phyloP scores from a whole-genome alignment of 2,329 filamentous ascomycete species.

The Colletotrichum phormii region DNA sequence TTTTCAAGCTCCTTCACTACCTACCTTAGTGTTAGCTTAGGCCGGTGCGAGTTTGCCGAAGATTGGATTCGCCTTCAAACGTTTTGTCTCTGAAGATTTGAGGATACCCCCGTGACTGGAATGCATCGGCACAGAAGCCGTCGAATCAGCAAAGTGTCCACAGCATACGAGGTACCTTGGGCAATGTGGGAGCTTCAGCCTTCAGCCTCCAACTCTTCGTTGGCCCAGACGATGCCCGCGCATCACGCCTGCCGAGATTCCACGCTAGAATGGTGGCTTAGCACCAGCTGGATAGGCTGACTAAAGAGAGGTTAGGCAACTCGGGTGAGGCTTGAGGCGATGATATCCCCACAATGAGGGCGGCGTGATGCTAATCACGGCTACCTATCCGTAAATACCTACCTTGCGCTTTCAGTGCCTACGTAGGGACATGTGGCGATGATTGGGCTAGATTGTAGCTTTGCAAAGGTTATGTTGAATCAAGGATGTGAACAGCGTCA shows the following conservation, averaged over 20 bases:
- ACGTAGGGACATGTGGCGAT: too few species aligned
- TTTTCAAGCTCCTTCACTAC: neutral
- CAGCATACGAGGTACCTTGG: neutral
- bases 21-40: neutral
- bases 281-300: neutral
- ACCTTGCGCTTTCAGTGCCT: neutral
- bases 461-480: too few species aligned
- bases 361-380: neutral
- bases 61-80: neutral
- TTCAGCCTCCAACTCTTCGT: conserved; percentile 4
- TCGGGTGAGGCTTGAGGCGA: neutral
- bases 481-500: neutral
- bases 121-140: conserved; percentile 1
- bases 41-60: neutral
- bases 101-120: neutral
- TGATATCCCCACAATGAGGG: neutral
- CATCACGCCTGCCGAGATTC: conserved; percentile 23
- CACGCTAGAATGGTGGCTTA: conserved; percentile 22
- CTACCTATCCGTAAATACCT: neutral
- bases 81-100: neutral
- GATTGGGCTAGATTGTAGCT: too few species aligned
- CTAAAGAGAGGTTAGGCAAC: neutral
- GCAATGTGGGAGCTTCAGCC: neutral
- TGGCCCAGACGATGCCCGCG: conserved; percentile 7
- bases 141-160: neutral